Percentiles rank a stretch among this genome's conserved stretches.
Evolutionary conservation across 306 rosid genomes (phyloP).

Genomic region (Astragalus glycyphyllos): DNA sequence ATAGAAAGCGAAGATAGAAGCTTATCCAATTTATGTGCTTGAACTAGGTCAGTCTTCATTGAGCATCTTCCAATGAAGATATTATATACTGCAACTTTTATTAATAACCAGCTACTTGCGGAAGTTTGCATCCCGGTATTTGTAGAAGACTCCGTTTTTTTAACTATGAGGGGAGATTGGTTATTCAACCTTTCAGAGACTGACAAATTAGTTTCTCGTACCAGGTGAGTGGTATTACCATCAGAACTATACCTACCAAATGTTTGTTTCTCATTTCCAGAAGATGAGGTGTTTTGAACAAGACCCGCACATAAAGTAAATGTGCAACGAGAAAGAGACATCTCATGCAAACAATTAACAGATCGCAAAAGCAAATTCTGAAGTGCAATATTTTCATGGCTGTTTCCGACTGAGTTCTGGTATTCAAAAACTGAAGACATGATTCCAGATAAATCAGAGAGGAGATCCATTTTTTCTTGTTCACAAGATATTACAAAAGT

Average conservation of each 20-base stretch:
- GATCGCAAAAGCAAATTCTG: constrained; percentile 53
- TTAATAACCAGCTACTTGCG: constrained; percentile 56
- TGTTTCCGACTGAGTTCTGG: constrained; percentile 52
- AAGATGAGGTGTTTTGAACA: constrained; percentile 50
- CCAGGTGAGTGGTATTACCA: constrained; percentile 47
- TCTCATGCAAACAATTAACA: constrained; percentile 65
- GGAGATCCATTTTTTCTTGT: constrained; percentile 64
- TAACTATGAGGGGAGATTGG: constrained; percentile 45
- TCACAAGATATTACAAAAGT: constrained; percentile 58
- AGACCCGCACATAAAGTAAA: constrained; percentile 47
- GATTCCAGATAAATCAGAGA: constrained; percentile 57
- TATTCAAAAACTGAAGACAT: constrained; percentile 57
- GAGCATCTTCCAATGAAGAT: constrained; percentile 69
- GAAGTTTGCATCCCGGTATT: constrained; percentile 40
- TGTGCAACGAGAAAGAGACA: constrained; percentile 64
- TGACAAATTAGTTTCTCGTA: constrained; percentile 46
- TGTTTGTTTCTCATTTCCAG: constrained; percentile 46
- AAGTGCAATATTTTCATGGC: constrained; percentile 49
- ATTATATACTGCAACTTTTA: constrained; percentile 56
- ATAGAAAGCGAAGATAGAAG: constrained; percentile 61
- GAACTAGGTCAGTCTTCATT: constrained; percentile 60
- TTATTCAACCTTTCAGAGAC: constrained; percentile 50
- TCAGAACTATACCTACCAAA: constrained; percentile 44
- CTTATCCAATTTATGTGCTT: constrained; percentile 60
- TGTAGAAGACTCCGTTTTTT: constrained; percentile 50